These are phyloP conservation scores for Cutaneotrichosporon arboriforme DNA, from an alignment of 1,284 basidiomycete genomes.

Conservation along the genomic window DNA sequence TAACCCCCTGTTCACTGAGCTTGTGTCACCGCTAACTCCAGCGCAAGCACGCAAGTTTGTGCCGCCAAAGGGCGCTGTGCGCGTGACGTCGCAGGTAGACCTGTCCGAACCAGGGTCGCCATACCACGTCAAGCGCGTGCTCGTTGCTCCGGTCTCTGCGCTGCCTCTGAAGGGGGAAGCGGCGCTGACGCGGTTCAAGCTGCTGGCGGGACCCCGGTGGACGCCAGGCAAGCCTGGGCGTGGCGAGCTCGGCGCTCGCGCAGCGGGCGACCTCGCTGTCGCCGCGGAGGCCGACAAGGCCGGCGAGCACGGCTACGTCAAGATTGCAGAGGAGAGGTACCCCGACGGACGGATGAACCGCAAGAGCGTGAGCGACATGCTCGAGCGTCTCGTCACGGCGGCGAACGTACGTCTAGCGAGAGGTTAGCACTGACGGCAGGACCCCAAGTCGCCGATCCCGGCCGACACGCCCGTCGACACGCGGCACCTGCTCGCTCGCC, in stretches of 20 bases:
- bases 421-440: conserved; percentile 44
- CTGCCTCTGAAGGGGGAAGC: conserved; percentile 60
- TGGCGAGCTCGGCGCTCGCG: conserved; percentile 24
- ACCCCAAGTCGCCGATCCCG: conserved; percentile 53
- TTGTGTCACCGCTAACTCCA: conserved; percentile 48
- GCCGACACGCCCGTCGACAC: conserved; percentile 66
- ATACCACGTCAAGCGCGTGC: conserved; percentile 59
- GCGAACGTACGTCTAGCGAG: conserved; percentile 61
- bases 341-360: conserved; percentile 71
- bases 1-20: no score
- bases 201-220: conserved; percentile 79
- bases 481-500: conserved; percentile 66
- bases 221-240: conserved; percentile 59
- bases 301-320: conserved; percentile 68
- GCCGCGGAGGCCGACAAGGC: conserved; percentile 17
- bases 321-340: conserved; percentile 79
- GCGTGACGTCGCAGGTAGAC: conserved; percentile 70
- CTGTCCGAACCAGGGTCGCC: conserved; percentile 64
- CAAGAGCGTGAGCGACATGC: conserved; percentile 74
- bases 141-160: conserved; percentile 65
- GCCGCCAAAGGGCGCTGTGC: conserved; percentile 57
- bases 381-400: conserved; percentile 64
- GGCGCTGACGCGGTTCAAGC: conserved; percentile 69
- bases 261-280: conserved; percentile 31
- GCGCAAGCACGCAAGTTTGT: conserved; percentile 70